A percentile compares a stretch with the other conserved stretches of the same genome.
Conservation (phyloP, 163 green algal species). For the Chlorella variabilis region DNA sequence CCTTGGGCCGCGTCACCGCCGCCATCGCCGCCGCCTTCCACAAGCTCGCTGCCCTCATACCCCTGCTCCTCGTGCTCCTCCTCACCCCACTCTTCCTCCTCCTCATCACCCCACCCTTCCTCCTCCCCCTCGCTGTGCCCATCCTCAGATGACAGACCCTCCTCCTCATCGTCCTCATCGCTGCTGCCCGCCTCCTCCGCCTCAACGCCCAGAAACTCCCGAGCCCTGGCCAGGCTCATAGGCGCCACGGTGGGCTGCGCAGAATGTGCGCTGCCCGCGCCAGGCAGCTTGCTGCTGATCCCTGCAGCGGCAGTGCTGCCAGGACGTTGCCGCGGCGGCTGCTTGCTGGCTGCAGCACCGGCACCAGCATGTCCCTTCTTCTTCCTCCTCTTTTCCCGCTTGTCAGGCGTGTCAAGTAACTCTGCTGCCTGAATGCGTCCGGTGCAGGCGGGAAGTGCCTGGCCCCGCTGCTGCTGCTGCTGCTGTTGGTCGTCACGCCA, state of each 20-base stretch:
- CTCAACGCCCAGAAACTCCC: neutral
- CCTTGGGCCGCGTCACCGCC: no score
- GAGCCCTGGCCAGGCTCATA: neutral
- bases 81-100: neutral
- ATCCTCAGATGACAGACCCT: no score
- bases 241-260: neutral
- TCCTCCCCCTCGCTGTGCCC: neutral
- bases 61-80: neutral
- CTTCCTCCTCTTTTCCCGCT: neutral
- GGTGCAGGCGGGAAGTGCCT: constrained; percentile 1
- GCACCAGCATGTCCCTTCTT: neutral
- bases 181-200: neutral
- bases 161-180: neutral
- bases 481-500: neutral
- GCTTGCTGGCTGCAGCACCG: neutral
- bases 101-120: neutral
- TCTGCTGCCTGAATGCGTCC: constrained; percentile 1
- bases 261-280: neutral
- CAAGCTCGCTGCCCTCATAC: neutral
- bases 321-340: neutral
- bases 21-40: neutral
- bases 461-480: neutral
- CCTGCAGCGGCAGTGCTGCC: neutral
- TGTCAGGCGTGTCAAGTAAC: neutral
- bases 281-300: no score